Evolutionary conservation across 1,284 basidiomycete genomes (phyloP), one percentile per base, ranked within the genome.

Genomic region (Kwoniella shivajii): DNA sequence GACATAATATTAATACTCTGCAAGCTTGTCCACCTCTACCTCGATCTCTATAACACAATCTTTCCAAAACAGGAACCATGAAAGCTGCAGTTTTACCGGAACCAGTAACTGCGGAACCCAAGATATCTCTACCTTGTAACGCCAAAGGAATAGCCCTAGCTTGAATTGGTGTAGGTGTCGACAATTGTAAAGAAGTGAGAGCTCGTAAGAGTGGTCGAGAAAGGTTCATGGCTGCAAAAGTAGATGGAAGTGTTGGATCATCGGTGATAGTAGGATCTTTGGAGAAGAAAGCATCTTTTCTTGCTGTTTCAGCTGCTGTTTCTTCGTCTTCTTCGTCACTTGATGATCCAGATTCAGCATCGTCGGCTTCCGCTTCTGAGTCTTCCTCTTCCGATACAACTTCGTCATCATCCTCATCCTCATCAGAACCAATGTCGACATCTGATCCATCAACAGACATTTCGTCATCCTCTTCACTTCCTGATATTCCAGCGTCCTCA

Each of bases 61-160:
- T 87, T 71, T 98, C 94, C 38, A 98, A 80, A 76, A 96, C 89
- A 38, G 94, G 94, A 59, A 98, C 87, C 73, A 90, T 88, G 80
- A 97, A 98, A 10, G 95, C 94, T 10, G 92, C 93, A 1, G 94
- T 98, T 80, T 98, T 98, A 63, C 94, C 94, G 4, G 91, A 95
- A 62, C 94, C 94, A 10, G 94, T 98, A 11, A 95, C 90, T 18
- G 95, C 94, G 59, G 86, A 89, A 38, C 93, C 95, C 50, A 99
- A 92, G 38, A 98, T 85, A 75, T 98, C 94, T 71, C 96, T 93
- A 51, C 95, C 95, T 16, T 94, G 80, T 14, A 99, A 84, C 26
- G 92, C 93, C 43, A 94, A 86, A 11, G 94, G 94, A 49, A 99
- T 92, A 6, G 93, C 88, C 45, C 90, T 87, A 1, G 89, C 85